Base-by-base conservation (phyloP, 169 alveolate species). In the Babesia ovata region DNA sequence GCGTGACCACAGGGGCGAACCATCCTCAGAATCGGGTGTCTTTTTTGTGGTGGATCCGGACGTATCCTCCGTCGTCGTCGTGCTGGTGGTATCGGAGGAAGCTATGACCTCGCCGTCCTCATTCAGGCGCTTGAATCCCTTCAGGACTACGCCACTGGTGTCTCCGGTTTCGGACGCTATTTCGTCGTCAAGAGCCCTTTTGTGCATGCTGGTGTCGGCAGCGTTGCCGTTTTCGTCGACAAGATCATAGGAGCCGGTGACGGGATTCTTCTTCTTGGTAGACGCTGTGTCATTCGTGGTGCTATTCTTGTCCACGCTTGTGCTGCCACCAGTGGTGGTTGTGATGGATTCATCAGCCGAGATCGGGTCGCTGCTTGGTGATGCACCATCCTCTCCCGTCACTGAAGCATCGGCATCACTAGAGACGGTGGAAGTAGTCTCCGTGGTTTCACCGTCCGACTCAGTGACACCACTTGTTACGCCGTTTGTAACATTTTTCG, bases 201-300 rank as follows among this genome's bases (percentile, higher is more conserved):
- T 28, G 60, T 67, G 46, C 0, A 14, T 39, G 8, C 54, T 29
- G 19, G 10, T 45, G 61, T 65, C 74, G 12, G 50, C 39, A 12
- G 74, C 62, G n/a, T 65, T 17, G 36, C 74, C 74, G 14, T 65
- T 29, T 14, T 65, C 76, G 42, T 67, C 76, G 53, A 67, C 63
- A 10, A 67, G 0, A n/a, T 11, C 28, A 28, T 67, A 67, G 16
- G 73, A 46, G 28, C 53, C 45, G 22, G 33, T 22, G 22, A 44
- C 26, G 49, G 50, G 16, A 12, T 0, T 33, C 2, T 22, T 10
- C 22, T 13, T n/a, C 7, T 58, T 21, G 1, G 44, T 9, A 0
- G 13, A 36, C 6, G 44, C 14, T 49, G n/a, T 10, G 13, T 13
- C 66, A 21, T 4, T 21, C n/a, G 4, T 26, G 4, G 10, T 49